Percentiles rank a stretch among this genome's conserved stretches.
Conservation (phyloP, 2,329 filamentous ascomycete species). For the Ophiocordyceps australis region DNA sequence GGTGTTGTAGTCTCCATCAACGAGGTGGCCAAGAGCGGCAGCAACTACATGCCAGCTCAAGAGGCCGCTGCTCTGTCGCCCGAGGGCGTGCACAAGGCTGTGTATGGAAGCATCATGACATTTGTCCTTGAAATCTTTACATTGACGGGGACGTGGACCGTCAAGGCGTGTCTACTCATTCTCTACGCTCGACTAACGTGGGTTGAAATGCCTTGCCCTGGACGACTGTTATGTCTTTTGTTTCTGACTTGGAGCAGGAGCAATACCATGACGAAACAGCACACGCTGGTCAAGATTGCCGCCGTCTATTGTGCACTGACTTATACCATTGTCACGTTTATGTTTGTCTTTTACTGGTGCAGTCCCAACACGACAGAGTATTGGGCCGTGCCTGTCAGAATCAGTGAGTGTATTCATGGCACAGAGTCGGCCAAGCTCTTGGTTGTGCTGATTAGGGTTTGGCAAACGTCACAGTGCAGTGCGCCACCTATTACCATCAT, state of each 20-base stretch:
- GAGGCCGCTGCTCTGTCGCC: slow-evolving; percentile 22
- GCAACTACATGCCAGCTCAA: slow-evolving; percentile 21
- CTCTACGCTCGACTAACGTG: slow-evolving; percentile 33
- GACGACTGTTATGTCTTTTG: not conserved
- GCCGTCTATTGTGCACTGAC: slow-evolving; percentile 21
- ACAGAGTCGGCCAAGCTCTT: not conserved
- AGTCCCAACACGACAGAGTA: slow-evolving; percentile 30
- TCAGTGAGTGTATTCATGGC: slow-evolving; percentile 4
- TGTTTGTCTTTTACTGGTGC: slow-evolving; percentile 36
- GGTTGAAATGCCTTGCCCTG: slow-evolving; percentile 5
- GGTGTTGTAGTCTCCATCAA: slow-evolving; percentile 22
- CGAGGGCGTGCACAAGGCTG: slow-evolving; percentile 18
- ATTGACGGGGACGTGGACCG: slow-evolving; percentile 28
- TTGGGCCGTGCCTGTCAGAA: slow-evolving; percentile 26
- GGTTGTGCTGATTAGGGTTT: not conserved
- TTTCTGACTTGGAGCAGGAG: no score
- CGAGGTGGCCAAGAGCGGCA: slow-evolving; percentile 22
- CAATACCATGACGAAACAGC: slow-evolving; percentile 11
- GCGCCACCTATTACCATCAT: slow-evolving; percentile 25
- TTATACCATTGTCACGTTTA: slow-evolving; percentile 27
- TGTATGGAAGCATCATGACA: slow-evolving; percentile 35
- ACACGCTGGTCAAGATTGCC: slow-evolving; percentile 20
- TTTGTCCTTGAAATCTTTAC: slow-evolving; percentile 34
- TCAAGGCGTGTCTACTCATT: slow-evolving; percentile 32
- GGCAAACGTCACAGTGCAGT: slow-evolving; percentile 18